Evolutionary conservation across 805 yeast species (phyloP), one percentile per base, ranked within the genome.

Genomic region (Yarrowia keelungensis): DNA sequence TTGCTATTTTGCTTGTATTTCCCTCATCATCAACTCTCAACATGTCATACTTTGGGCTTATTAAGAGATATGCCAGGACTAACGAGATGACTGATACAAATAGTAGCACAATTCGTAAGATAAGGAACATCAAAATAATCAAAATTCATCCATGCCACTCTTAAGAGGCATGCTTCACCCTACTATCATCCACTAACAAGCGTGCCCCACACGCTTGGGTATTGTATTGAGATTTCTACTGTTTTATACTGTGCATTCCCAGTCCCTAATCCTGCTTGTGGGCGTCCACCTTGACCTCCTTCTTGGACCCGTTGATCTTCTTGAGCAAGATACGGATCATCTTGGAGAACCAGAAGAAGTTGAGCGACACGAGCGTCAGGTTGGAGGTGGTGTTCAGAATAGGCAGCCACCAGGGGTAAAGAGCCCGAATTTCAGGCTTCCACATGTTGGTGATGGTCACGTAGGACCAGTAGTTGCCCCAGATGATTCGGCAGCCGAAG

Each of bases 321-420:
- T 86, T 87, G 64, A 75, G 78, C n/a, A 96, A 97, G 68, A 92
- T 85, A 46, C 75, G 75, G 14, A 93, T 75, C 99, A 95, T 95
- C 78, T 91, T 93, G 66, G 81, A 78, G 80, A 95, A 93, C 99
- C 99, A 95, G 73, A 83, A 83, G 38, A 91, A 75, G 77, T 95
- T 95, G 75, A 95, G 83, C 2, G 78, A 70, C 74, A 91, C 87
- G 73, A 95, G 83, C 5, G 85, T 79, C 16, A 86, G 50, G 78
- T 93, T 92, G 70, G 91, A 78, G 0, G 75, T 70, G 71, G 91
- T 79, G 22, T 89, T 82, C 1, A 83, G 68, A 3, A 79, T 58
- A 0, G 92, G 84, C 56, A 86, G 76, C 73, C 83, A 76, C 3
- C 72, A 22, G 14, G 89, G 87, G 39, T 82, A 78, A 69, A 87